phyloP scores from a whole-genome alignment of 495 filamentous ascomycete species.

The Penicillium salamii region DNA sequence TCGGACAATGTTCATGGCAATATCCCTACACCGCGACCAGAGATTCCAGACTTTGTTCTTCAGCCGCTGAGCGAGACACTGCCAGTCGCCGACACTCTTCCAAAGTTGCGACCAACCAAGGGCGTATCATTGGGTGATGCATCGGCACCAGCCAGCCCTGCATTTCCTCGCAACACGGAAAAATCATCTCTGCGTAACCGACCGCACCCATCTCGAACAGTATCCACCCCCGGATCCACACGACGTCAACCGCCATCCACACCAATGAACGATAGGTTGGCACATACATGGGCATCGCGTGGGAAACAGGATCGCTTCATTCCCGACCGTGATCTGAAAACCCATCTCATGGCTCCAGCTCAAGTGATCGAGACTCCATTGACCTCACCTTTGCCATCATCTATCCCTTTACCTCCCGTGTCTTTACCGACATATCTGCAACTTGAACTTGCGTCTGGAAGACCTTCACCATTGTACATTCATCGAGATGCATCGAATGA shows the following conservation, averaged over 20 bases:
- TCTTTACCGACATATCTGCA: constrained; percentile 87
- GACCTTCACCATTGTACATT: constrained; percentile 85
- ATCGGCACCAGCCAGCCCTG: constrained; percentile 20
- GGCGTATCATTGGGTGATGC: constrained; percentile 26
- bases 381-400: constrained; percentile 64
- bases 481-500: constrained; percentile 70
- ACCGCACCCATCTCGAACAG: constrained; percentile 31
- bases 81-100: constrained; percentile 7
- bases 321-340: constrained; percentile 41
- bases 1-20: constrained; percentile 21
- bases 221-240: constrained; percentile 35
- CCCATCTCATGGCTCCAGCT: constrained; percentile 23
- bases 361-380: constrained; percentile 38
- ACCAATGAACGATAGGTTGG: constrained; percentile 31
- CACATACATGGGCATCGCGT: constrained; percentile 39
- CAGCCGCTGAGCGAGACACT: constrained; percentile 18
- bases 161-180: constrained; percentile 3
- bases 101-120: constrained; percentile 24
- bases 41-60: constrained; percentile 12
- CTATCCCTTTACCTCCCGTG: constrained; percentile 77
- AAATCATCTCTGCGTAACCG: constrained; percentile 24
- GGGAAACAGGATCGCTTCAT: constrained; percentile 34
- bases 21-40: constrained; percentile 4
- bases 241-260: constrained; percentile 20
- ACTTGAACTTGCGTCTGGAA: constrained; percentile 77